Evolutionary conservation across 2,329 filamentous ascomycete genomes (phyloP).

Genomic region (Trichoderma hamatum): DNA sequence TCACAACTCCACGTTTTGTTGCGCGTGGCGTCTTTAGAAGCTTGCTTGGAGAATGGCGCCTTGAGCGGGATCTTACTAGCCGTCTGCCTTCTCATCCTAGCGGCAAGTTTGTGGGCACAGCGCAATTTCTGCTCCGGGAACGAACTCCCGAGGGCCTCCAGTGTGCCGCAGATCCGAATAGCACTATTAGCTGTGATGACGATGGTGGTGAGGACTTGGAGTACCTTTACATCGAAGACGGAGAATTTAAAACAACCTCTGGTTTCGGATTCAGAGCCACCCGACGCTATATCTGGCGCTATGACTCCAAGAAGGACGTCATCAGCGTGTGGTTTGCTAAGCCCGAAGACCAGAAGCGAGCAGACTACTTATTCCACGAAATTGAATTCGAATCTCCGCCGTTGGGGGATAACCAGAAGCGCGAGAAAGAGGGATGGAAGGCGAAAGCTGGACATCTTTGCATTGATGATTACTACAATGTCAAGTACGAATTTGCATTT

Average conservation of each 20-base stretch:
- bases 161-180: constrained; percentile 32
- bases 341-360: constrained; percentile 60
- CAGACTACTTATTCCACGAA: constrained; percentile 76
- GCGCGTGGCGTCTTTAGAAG: constrained; percentile 70
- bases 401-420: constrained; percentile 23
- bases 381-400: constrained; percentile 60
- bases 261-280: constrained; percentile 62
- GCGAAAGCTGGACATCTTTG: constrained; percentile 72
- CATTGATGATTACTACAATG: constrained; percentile 71
- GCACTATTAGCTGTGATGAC: constrained; percentile 17
- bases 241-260: constrained; percentile 61
- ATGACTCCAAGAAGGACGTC: constrained; percentile 60
- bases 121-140: constrained; percentile 64
- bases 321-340: constrained; percentile 76
- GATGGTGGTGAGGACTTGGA: constrained; percentile 50
- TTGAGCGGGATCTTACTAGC: constrained; percentile 61
- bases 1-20: constrained; percentile 56
- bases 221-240: constrained; percentile 71
- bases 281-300: constrained; percentile 73
- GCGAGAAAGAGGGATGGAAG: constrained; percentile 54
- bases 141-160: constrained; percentile 58
- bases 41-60: constrained; percentile 69
- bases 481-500: constrained; percentile 69
- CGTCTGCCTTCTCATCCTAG: constrained; percentile 61
- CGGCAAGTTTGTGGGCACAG: constrained; percentile 66